Evolutionary conservation across 208 protist species (phyloP).

Genomic region (Leishmania guyanensis): DNA sequence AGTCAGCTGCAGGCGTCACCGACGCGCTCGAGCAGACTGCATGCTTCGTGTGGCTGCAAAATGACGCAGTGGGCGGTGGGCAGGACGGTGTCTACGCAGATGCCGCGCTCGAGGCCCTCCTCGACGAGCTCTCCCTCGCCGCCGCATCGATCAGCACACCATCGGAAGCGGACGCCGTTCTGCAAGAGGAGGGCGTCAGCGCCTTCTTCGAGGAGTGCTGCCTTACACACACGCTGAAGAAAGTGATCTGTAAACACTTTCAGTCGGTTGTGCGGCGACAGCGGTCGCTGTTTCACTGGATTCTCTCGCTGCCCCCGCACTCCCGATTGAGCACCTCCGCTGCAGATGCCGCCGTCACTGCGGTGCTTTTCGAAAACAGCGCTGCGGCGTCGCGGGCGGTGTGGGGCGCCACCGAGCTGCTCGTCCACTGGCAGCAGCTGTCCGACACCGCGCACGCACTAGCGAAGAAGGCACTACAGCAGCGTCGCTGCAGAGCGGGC

Average conservation of each 20-base stretch:
- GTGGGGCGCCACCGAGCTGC: conserved; percentile 8
- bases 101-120: conserved; percentile 30
- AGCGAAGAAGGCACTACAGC: background rate
- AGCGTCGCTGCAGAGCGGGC: no score
- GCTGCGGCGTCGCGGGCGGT: background rate
- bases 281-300: conserved; percentile 22
- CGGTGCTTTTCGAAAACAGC: background rate
- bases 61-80: background rate
- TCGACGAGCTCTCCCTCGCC: conserved; percentile 42
- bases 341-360: background rate
- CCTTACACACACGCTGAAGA: conserved; percentile 9
- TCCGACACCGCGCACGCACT: background rate
- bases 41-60: conserved; percentile 29
- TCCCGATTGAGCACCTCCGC: background rate
- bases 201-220: conserved; percentile 15
- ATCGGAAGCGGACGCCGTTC: conserved; percentile 3
- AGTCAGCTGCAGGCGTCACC: background rate
- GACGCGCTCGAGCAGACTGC: background rate
- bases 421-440: conserved; percentile 27
- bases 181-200: conserved; percentile 26
- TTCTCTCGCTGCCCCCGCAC: conserved; percentile 14
- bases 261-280: background rate
- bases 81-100: conserved; percentile 28
- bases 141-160: conserved; percentile 3
- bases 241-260: background rate